A percentile compares a stretch with the other conserved stretches of the same genome.
Conservation (phyloP, 345 rosid species). For the Salix purpurea region DNA sequence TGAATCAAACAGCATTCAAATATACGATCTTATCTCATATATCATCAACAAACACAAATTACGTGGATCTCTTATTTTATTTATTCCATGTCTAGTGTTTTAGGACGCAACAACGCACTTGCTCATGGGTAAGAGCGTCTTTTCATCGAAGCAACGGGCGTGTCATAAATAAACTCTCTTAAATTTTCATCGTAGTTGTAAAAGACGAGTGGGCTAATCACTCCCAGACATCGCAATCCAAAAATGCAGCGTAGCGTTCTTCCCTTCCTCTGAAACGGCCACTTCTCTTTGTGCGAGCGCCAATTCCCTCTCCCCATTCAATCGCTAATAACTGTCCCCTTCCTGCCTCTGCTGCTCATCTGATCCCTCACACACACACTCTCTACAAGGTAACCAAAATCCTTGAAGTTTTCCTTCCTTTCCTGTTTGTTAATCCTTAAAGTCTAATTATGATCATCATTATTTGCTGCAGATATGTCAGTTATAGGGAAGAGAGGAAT, state of each 20-base stretch:
- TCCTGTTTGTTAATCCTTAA: background rate
- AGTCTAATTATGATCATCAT: background rate
- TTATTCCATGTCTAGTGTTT: too few species aligned
- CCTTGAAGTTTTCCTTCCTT: background rate
- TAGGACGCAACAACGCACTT: too few species aligned
- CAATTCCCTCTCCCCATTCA: background rate
- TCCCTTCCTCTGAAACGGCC: background rate
- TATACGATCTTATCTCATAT: too few species aligned
- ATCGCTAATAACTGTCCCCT: background rate
- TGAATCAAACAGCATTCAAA: too few species aligned
- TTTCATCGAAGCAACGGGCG: too few species aligned
- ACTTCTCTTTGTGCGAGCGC: background rate
- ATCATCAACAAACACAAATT: too few species aligned
- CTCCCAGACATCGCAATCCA: background rate
- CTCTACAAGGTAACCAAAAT: background rate
- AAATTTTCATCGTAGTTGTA: too few species aligned
- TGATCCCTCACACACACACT: background rate
- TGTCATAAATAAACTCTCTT: too few species aligned
- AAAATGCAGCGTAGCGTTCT: background rate
- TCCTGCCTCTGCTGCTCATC: background rate
- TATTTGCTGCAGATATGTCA: slow-evolving; percentile 43
- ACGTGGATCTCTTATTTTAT: too few species aligned
- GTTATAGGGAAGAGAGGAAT: slow-evolving; percentile 46
- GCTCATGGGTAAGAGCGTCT: background rate
- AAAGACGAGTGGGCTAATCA: background rate